Base-by-base conservation (phyloP, 495 filamentous ascomycete species). In the Hyphodiscus hymeniophilus region DNA sequence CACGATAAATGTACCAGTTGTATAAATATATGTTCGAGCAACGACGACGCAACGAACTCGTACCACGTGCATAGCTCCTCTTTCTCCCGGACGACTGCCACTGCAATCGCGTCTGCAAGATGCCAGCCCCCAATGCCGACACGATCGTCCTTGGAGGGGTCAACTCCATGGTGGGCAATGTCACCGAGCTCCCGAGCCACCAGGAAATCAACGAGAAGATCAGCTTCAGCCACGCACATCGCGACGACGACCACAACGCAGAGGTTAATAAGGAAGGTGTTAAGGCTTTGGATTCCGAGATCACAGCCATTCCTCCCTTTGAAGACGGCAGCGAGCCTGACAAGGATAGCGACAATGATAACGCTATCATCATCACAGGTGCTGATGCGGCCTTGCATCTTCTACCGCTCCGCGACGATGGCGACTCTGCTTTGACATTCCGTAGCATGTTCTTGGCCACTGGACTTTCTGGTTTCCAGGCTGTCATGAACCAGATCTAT, bases 401-500 rank as follows among this genome's bases (percentile, higher is more conserved):
- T 33, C 55, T 74, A 12, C 62, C 72, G 1, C n/a, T 67, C 34
- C 60, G 72, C 24, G 71, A 75, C 52, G 72, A 75, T 48, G 49
- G 51, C 31, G 66, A 74, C 15, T 61, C 54, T 4, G 58, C 69
- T 10, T 51, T 74, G 41, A 75, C 65, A 18, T 72, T 75, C 48
- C 65, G 72, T 1, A 64, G 63, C 23, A 46, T 76, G 6, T 45
- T 74, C 35, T 48, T 76, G 30, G 69, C 68, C 22, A 65, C 68
- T 12, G 45, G 48, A 18, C 63, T 76, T 22, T 58, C 71, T 0
- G 66, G 58, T 20, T 72, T 76, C 54, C 67, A 70, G 42, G 67
- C 70, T 16, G 65, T 70, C 15, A 76, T 76, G 65, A 62, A 56
- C 47, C 66, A 70, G 52, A 71, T 74, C 22, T 74, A 74, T 51